phyloP scores from a whole-genome alignment of 192 early-diverging fungal species.

The Coemansia sp. region DNA sequence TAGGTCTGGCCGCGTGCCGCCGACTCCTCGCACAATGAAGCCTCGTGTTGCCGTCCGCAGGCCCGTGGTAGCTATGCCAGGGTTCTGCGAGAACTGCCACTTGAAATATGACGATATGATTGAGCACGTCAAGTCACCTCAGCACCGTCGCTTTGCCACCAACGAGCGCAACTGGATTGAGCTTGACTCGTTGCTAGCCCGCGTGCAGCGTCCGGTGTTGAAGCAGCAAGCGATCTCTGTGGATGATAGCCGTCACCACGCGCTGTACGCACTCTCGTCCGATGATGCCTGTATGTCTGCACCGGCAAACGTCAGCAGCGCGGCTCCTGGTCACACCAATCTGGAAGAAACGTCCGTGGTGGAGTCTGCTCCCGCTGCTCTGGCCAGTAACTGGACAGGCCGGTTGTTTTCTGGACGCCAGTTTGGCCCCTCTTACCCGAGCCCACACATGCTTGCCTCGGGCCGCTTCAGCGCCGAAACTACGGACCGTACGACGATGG shows the following conservation, averaged over 20 bases:
- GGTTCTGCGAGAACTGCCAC: slow-evolving; percentile 56
- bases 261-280: slow-evolving; percentile 32
- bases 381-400: slow-evolving; percentile 11
- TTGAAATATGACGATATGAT: slow-evolving; percentile 52
- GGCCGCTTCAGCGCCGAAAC: slow-evolving; percentile 42
- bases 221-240: slow-evolving; percentile 3
- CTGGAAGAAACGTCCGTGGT: background rate
- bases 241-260: background rate
- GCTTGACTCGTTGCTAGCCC: slow-evolving; percentile 39
- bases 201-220: slow-evolving; percentile 33
- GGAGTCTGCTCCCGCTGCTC: slow-evolving; percentile 12
- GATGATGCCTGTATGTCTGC: slow-evolving; percentile 26
- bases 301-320: slow-evolving; percentile 3
- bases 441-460: slow-evolving; percentile 35
- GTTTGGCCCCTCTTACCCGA: slow-evolving; percentile 8
- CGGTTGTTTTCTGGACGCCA: background rate
- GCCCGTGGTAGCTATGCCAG: slow-evolving; percentile 35
- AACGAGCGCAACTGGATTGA: slow-evolving; percentile 50
- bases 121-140: slow-evolving; percentile 43
- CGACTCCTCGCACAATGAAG: slow-evolving; percentile 43
- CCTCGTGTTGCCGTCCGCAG: slow-evolving; percentile 35
- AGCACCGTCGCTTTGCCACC: slow-evolving; percentile 48
- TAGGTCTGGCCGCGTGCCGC: slow-evolving; percentile 26
- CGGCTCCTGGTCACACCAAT: background rate
- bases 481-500: slow-evolving; percentile 8